phyloP scores from a whole-genome alignment of 805 yeast genomes.

The Pichia cabralensis region DNA sequence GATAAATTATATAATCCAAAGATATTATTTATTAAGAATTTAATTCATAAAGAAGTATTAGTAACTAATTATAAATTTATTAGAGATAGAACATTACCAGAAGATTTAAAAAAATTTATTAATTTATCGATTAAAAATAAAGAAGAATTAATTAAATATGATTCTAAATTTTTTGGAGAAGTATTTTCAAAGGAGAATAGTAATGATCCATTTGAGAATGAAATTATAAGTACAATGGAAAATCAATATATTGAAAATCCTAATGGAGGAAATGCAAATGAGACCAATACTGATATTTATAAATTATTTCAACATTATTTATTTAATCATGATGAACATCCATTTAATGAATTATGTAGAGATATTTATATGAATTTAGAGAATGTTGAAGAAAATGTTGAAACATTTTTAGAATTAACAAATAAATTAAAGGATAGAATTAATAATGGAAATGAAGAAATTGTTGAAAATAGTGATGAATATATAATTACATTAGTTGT shows the following conservation, averaged over 20 bases:
- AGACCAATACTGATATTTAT: conserved; percentile 19
- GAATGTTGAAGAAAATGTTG: conserved; percentile 19
- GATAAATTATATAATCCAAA: conserved; percentile 58
- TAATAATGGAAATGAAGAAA: conserved; percentile 7
- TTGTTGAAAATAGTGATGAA: conserved; percentile 22
- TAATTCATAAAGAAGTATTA: conserved; percentile 76
- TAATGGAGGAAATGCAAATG: conserved; percentile 3
- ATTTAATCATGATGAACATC: conserved; percentile 26
- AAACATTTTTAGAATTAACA: conserved; percentile 21
- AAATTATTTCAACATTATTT: conserved; percentile 25
- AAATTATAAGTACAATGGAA: too few species aligned
- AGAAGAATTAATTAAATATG: conserved; percentile 30
- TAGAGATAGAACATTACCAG: conserved; percentile 53
- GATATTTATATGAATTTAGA: conserved; percentile 26
- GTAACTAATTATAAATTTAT: conserved; percentile 69
- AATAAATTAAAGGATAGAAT: conserved; percentile 16
- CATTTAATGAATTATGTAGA: conserved; percentile 24
- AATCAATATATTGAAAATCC: conserved; percentile 5
- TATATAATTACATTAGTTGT: conserved; percentile 52
- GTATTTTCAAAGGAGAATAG: conserved; percentile 15
- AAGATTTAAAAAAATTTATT: conserved; percentile 40
- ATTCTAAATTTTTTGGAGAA: conserved; percentile 25
- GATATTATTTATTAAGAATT: conserved; percentile 60
- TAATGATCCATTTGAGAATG: conserved; percentile 10
- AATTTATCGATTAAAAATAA: conserved; percentile 31